phyloP scores from a whole-genome alignment of 345 rosid genomes.

The Aquilaria malaccensis region DNA sequence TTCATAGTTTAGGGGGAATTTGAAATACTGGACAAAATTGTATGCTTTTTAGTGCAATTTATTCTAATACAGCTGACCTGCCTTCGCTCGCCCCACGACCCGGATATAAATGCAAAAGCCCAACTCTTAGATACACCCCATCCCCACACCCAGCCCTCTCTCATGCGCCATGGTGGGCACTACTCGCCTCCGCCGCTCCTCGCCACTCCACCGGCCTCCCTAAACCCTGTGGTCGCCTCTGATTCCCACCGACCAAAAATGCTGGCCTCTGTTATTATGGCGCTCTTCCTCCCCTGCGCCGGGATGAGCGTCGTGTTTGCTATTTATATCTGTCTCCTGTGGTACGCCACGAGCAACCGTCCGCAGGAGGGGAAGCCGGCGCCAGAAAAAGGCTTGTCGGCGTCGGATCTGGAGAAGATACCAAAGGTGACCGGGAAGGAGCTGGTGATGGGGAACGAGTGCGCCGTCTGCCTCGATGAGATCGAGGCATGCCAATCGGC shows the following conservation, averaged over 20 bases:
- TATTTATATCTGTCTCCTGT: slow-evolving; percentile 44
- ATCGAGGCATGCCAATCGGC: slow-evolving; percentile 44
- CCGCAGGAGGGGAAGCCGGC: slow-evolving; percentile 21
- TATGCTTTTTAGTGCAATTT: no score
- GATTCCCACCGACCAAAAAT: slow-evolving; percentile 12
- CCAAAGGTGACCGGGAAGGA: slow-evolving; percentile 57
- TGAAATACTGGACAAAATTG: no score
- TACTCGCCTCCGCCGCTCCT: slow-evolving; percentile 7
- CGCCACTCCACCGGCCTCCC: slow-evolving; percentile 7
- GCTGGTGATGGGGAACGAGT: slow-evolving; percentile 47
- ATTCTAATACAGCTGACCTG: no score
- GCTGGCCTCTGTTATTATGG: slow-evolving; percentile 45
- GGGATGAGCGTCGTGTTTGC: slow-evolving; percentile 54
- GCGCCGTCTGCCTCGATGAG: slow-evolving; percentile 74
- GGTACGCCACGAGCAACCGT: slow-evolving; percentile 27
- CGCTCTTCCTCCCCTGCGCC: slow-evolving; percentile 50
- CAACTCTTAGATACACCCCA: background rate
- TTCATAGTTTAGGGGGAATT: no score
- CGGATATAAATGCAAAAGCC: no score
- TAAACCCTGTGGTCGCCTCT: background rate
- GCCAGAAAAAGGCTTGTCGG: slow-evolving; percentile 34
- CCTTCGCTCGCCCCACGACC: background rate
- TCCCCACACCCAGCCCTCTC: background rate
- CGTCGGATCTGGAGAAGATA: slow-evolving; percentile 48
- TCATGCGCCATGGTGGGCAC: slow-evolving; percentile 14